Base-by-base conservation (phyloP, 345 rosid genomes). In the Acer negundo region DNA sequence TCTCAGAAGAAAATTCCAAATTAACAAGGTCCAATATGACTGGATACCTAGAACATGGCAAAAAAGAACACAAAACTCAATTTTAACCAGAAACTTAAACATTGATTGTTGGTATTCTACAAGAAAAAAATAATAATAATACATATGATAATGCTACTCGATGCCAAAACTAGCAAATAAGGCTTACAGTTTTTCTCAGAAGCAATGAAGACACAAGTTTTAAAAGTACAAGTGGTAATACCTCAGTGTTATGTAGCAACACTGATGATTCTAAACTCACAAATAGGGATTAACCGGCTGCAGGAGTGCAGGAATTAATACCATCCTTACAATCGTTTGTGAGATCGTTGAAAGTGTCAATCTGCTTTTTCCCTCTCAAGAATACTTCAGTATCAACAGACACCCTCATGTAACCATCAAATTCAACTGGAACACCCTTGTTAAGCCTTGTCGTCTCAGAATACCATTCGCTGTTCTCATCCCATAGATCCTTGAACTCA, bases 271-370 rank as follows among this genome's bases (percentile, higher is more conserved):
- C 49, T 6, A 76, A 75, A 58, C 78, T 70, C 67, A 24, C 11
- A 35, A 31, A 46, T 75, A 35, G 67, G 61, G 51, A 78, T 89
- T 76, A 96, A 78, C 88, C 84, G 47, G 95, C 77, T 62, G 98
- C 95, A 20, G 77, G 59, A 12, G 77, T 92, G 86, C 99, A 96
- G 16, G 95, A 91, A 78, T 91, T 89, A 58, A 93, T 75, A 24
- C 97, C 98, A 62, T 92, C 97, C 86, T 90, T 96, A 84, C 98
- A 96, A 82, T 92, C 98, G 4, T 88, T 90, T 4, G 97, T 96
- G 70, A 96, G 97, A 77, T 89, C 97, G 10, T 92, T 91, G 87
- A 94, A 94, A 28, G 98, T 94, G 80, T 95, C 95, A 46, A 93
- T 82, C 89, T 94, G 99, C 88, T 89, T 95, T 87, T 93, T 95